Percentiles rank a stretch among this genome's conserved stretches.
Evolutionary conservation across 1,284 basidiomycete genomes (phyloP).

Genomic region (Cryptococcus amylolentus): DNA sequence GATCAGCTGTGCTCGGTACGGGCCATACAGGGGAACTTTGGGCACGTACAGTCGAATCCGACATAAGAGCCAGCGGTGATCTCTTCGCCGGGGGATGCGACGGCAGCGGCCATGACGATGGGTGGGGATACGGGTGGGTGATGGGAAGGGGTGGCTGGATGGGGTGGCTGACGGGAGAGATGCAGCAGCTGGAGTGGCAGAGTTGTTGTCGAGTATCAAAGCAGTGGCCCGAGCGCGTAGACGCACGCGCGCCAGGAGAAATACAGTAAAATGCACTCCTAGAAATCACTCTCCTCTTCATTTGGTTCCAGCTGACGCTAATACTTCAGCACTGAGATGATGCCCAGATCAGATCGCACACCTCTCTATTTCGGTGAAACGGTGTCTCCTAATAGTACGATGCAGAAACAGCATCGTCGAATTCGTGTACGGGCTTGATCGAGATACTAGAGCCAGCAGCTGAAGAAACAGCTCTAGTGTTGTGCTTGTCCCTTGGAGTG

Average conservation of each 20-base stretch:
- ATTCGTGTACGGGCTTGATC: too few species aligned
- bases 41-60: conserved; percentile 70
- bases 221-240: not conserved
- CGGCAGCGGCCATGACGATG: conserved; percentile 27
- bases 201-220: not conserved
- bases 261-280: too few species aligned
- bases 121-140: not conserved
- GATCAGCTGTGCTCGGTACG: not conserved
- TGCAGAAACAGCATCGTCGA: too few species aligned
- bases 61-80: conserved; percentile 84
- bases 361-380: too few species aligned
- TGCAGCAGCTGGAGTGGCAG: not conserved
- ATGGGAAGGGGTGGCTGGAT: not conserved
- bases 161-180: not conserved
- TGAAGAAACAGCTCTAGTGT: too few species aligned
- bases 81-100: conserved; percentile 53
- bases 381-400: too few species aligned
- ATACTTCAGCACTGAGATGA: too few species aligned
- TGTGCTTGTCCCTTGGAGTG: too few species aligned
- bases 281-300: too few species aligned
- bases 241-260: conserved; percentile 1
- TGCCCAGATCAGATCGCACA: too few species aligned
- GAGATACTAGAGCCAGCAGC: too few species aligned
- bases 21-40: not conserved
- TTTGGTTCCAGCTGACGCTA: too few species aligned